Percentiles rank a stretch among this genome's conserved stretches.
These are phyloP conservation scores for Selaginella moellendorffii DNA, from an alignment of 75 land plant genomes.

Conservation along the genomic window DNA sequence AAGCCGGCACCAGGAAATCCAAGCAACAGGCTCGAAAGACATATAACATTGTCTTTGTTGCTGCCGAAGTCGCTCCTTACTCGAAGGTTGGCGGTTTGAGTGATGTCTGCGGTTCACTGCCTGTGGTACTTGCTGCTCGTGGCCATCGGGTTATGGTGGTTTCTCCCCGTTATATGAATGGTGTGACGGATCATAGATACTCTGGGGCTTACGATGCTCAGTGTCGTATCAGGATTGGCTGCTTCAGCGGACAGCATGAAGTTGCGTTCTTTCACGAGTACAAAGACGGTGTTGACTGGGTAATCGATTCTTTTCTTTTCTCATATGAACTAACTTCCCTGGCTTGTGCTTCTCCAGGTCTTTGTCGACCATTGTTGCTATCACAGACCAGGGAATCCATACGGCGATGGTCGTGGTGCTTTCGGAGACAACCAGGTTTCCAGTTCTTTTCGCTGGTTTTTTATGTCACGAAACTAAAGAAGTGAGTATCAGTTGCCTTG, in stretches of 20 bases:
- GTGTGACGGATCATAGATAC: slow-evolving; percentile 38
- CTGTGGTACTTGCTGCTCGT: slow-evolving; percentile 68
- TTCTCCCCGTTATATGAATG: slow-evolving; percentile 75
- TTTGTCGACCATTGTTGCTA: slow-evolving; percentile 90
- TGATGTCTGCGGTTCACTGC: slow-evolving; percentile 91
- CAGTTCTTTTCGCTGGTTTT: background rate
- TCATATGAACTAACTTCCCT: background rate
- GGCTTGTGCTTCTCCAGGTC: slow-evolving; percentile 28
- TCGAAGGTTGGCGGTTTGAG: slow-evolving; percentile 92
- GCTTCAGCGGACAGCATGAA: slow-evolving; percentile 69
- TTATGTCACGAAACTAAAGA: background rate
- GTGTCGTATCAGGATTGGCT: slow-evolving; percentile 36
- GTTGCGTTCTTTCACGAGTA: slow-evolving; percentile 89
- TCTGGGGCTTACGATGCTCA: slow-evolving; percentile 39
- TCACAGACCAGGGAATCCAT: slow-evolving; percentile 84
- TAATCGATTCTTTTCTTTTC: slow-evolving; percentile 13
- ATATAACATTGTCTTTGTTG: slow-evolving; percentile 57
- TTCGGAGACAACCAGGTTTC: slow-evolving; percentile 95
- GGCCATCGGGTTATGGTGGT: slow-evolving; percentile 95
- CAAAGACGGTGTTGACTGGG: slow-evolving; percentile 91
- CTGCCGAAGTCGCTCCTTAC: slow-evolving; percentile 91
- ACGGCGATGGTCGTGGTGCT: slow-evolving; percentile 75
- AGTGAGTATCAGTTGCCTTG: slow-evolving; percentile 1
- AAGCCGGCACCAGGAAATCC: background rate
- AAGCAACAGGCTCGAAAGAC: background rate